phyloP scores from a whole-genome alignment of 495 filamentous ascomycete species.

The Cryomyces minteri region DNA sequence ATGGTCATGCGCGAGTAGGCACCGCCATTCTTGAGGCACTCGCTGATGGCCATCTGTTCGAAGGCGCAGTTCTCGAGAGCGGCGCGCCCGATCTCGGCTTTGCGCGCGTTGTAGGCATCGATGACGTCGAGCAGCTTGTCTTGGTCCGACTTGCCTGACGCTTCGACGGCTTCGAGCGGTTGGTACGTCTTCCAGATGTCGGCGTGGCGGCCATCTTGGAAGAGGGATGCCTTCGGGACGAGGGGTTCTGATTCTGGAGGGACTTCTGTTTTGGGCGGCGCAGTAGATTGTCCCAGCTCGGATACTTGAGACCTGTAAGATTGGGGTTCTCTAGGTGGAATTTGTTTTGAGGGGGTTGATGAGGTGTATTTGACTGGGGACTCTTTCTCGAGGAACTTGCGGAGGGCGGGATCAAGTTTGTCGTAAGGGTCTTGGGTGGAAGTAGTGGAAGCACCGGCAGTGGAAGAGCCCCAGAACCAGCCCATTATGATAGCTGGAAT shows the following conservation, averaged over 20 bases:
- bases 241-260: constrained; percentile 1
- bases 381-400: constrained; percentile 71
- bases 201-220: constrained; percentile 75
- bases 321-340: constrained; percentile 5
- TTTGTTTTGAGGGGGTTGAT: constrained; percentile 7
- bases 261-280: constrained; percentile 20
- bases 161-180: constrained; percentile 43
- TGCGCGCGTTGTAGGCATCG: constrained; percentile 67
- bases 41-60: constrained; percentile 55
- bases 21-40: constrained; percentile 54
- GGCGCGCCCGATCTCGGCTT: constrained; percentile 53
- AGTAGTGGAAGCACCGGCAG: constrained; percentile 20
- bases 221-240: constrained; percentile 37
- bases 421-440: constrained; percentile 46
- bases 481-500: constrained; percentile 30
- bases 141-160: constrained; percentile 44
- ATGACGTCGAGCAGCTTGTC: constrained; percentile 60
- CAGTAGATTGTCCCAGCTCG: constrained; percentile 9
- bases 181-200: constrained; percentile 84
- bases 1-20: constrained; percentile 42
- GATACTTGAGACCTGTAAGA: constrained; percentile 7
- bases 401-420: constrained; percentile 68
- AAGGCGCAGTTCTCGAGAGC: constrained; percentile 87
- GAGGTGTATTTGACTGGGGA: constrained; percentile 26
- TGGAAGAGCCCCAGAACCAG: constrained; percentile 45